Percentiles rank a stretch among this genome's conserved stretches.
Conservation (phyloP, 2,329 filamentous ascomycete genomes). For the Chaetomium sp. region DNA sequence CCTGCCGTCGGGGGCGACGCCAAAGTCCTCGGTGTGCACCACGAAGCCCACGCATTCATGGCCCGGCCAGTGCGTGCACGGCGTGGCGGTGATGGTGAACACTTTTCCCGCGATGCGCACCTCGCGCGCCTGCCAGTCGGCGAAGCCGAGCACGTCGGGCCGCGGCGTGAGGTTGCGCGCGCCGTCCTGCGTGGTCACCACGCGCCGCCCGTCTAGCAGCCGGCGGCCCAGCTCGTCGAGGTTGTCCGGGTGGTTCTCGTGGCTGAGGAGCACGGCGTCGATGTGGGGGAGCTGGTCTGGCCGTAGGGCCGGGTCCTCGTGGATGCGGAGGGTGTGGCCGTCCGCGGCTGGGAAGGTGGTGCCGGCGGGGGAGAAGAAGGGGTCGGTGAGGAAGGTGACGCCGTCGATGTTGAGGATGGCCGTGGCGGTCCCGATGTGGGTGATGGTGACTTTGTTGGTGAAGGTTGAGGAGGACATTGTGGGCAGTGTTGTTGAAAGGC, state of each 20-base stretch:
- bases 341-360: too few relatives aligned
- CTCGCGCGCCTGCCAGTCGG: conserved; percentile 37
- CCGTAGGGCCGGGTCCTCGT: conserved; percentile 41
- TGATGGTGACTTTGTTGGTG: conserved; percentile 36
- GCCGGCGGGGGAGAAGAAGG: conserved; percentile 38
- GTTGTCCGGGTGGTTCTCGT: conserved; percentile 55
- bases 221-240: conserved; percentile 49
- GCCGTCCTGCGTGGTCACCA: conserved; percentile 50
- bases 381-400: conserved; percentile 49
- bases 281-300: conserved; percentile 48
- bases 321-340: conserved; percentile 35
- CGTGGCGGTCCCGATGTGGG: conserved; percentile 52
- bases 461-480: conserved; percentile 8
- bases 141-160: conserved; percentile 41
- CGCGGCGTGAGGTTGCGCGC: conserved; percentile 47
- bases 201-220: conserved; percentile 49
- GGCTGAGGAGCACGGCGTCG: conserved; percentile 52
- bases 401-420: conserved; percentile 48
- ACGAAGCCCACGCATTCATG: conserved; percentile 51
- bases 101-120: conserved; percentile 37
- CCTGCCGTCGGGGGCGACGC: conserved; percentile 40
- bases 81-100: conserved; percentile 48
- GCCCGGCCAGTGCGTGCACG: conserved; percentile 47
- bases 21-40: conserved; percentile 38
- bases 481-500: neutral